Base-by-base conservation (phyloP, 495 filamentous ascomycete species). In the Podospora conica region DNA sequence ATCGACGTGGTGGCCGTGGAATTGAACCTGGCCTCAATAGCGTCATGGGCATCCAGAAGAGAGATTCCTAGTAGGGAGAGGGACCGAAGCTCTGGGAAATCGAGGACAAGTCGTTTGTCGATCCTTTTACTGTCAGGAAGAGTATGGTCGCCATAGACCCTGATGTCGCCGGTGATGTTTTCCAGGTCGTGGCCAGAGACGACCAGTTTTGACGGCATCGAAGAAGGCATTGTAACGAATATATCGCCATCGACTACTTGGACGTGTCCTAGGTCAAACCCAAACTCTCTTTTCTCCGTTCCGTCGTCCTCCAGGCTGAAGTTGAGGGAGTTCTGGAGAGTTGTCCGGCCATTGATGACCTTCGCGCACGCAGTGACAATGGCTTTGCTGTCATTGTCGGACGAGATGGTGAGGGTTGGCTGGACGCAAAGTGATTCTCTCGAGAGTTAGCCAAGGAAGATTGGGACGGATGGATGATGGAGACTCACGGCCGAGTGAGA, bases 361-460 rank as follows among this genome's bases (percentile, higher is more conserved):
- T 5, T 48, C 1, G 40, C 40, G 18, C 40, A 48, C 15, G 18
- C 6, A 2, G 6, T 7, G n/a, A 6, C 15, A 18, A 48, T 1
- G 2, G 6, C 15, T 2, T 0, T 3, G 15, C n/a, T 3, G 15
- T 48, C 40, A 0, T n/a, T 18, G 18, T 0, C 0, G 40, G 18
- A n/a, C 9, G 0, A 2, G 18, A 48, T n/a, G 18, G 15, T 48
- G 6, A 48, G 40, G 15, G 6, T n/a, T n/a, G 40, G 3, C 0
- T n/a, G 0, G 6, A 0, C 15, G 40, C 40, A 48, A 18, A 1
- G 15, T 2, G 18, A 48, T 48, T n/a, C 40, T 48, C n/a, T 7
- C 15, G 15, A 0, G 15, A 48, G n/a, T 48, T 48, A n/a, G 18
- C 6, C 6, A 48, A 2, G 1, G 5, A 48, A n/a, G 15, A n/a